Evolutionary conservation across 768 basidiomycete genomes (phyloP).

Genomic region (Leccinum olivaceopallidum): DNA sequence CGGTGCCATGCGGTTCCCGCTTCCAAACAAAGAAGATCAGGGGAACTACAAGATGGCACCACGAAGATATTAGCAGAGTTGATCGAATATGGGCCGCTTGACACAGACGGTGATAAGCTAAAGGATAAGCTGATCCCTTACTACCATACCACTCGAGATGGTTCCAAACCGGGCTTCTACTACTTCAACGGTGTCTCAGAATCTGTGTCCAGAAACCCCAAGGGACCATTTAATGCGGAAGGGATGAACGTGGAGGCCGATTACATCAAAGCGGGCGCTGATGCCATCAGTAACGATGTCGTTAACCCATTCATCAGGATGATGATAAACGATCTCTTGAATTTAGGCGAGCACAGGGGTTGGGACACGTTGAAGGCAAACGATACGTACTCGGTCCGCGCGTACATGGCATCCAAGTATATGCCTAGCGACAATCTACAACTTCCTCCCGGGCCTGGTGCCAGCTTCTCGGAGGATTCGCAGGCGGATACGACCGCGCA

Average conservation of each 20-base stretch:
- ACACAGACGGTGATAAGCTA: constrained; percentile 14
- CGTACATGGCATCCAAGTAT: constrained; percentile 26
- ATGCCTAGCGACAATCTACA: constrained; percentile 21
- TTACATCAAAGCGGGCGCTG: constrained; percentile 19
- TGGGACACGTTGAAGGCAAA: constrained; percentile 30
- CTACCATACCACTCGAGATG: constrained; percentile 13
- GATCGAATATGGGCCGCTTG: constrained; percentile 29
- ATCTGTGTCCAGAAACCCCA: neutral
- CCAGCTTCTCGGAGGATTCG: constrained; percentile 33
- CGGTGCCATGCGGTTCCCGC: constrained; percentile 43
- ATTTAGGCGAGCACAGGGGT: constrained; percentile 11
- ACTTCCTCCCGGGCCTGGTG: constrained; percentile 24
- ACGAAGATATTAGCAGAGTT: constrained; percentile 36
- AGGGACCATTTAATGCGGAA: constrained; percentile 6
- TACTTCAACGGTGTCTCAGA: constrained; percentile 13
- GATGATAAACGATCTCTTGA: constrained; percentile 23
- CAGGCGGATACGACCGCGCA: constrained; percentile 36
- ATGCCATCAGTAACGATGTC: constrained; percentile 19
- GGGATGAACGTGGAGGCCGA: constrained; percentile 8
- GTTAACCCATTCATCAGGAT: constrained; percentile 22
- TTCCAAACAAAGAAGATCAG: constrained; percentile 16
- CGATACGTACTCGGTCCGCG: constrained; percentile 34
- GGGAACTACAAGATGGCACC: constrained; percentile 23
- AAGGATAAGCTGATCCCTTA: constrained; percentile 27
- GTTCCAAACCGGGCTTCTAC: constrained; percentile 12